A percentile compares a stretch with the other conserved stretches of the same genome.
Conservation (phyloP, 345 rosid species). For the Microthlaspi erraticum region DNA sequence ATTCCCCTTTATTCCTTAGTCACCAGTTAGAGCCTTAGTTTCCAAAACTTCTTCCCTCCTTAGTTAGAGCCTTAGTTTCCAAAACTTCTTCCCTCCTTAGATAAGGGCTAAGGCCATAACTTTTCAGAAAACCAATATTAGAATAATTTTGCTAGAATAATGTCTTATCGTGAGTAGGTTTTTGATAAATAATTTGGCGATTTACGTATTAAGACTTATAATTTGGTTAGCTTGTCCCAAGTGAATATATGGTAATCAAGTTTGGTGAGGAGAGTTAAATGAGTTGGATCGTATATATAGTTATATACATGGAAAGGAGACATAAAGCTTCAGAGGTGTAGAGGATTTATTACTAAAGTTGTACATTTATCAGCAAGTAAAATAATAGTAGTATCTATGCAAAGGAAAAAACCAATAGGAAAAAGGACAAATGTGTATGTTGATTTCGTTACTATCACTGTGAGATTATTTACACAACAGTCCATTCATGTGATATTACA, state of each 20-base stretch:
- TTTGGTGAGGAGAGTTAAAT: conserved; percentile 35
- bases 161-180: conserved; percentile 15
- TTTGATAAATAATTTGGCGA: conserved; percentile 4
- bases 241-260: conserved; percentile 8
- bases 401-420: neutral
- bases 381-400: neutral
- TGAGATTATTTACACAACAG: neutral
- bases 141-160: neutral
- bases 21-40: no score
- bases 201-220: neutral
- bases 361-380: neutral
- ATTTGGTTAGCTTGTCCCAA: conserved; percentile 36
- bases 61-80: no score
- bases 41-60: no score
- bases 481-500: neutral
- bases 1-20: no score
- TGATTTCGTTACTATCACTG: neutral
- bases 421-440: neutral
- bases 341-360: neutral
- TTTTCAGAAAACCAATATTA: neutral
- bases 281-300: conserved; percentile 38
- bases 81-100: neutral
- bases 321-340: conserved; percentile 14
- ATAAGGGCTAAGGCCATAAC: neutral
- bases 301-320: conserved; percentile 4